Evolutionary conservation across 1,139 yeast genomes (phyloP), one percentile per base, ranked within the genome.

Genomic region (Suhomyces anneliseae): DNA sequence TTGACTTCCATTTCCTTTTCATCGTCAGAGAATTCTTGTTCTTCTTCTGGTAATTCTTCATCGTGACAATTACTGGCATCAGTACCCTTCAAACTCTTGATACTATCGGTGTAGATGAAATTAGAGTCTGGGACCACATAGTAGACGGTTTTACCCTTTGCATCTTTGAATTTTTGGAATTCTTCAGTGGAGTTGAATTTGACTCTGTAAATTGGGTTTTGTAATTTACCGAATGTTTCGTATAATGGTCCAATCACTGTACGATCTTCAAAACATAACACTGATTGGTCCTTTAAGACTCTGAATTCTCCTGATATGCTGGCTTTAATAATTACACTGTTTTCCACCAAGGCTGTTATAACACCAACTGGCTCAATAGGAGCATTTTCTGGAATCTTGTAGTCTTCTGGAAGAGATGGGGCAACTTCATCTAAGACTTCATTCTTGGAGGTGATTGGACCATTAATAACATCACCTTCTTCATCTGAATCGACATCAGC

Each of bases 31-130:
- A 85, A 93, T 59, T 93, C 98, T 62, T 90, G 97, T 62, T 93
- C 98, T 36, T 87, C 95, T 56, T 83, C 89, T 0, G 97, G 92
- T 26, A 92, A 68, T 59, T 93, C 99, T 69, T 93, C 99, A 65
- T 93, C 99, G 62, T 90, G 88, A 62, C 90, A 85, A 57, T 93
- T 93, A 59, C 96, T 87, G 0, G 99, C 99, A 69, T 93, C 99
- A 1, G 93, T 85, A 11, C 98, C 99, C 59, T 86, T 90, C 24
- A 83, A 53, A 27, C 76, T 72, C 56, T 82, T 87, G 44, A 92
- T 77, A 15, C 81, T 69, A 45, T 87, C 88, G 0, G 98, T 92
- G 52, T 85, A 82, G 11, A 88, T 72, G 66, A 90, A 92, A 47
- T 85, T 79, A 0, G 97, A 86, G 40, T 83, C 87, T 1, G 92